Evolutionary conservation across 73 alveolate species (phyloP).

Genomic region (Breviolum minutum): DNA sequence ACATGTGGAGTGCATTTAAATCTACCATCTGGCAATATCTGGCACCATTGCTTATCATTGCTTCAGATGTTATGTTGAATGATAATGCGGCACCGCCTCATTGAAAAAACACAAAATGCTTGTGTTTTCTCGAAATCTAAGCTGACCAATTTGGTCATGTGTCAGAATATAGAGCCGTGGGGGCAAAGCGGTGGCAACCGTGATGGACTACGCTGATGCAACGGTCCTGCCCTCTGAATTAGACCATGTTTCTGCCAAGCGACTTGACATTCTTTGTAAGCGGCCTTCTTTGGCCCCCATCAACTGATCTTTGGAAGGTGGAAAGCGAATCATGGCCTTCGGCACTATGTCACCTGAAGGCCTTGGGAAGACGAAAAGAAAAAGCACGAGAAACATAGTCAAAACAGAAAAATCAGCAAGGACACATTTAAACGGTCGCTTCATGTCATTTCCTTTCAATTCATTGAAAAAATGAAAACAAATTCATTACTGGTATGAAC

Average conservation of each 20-base stretch:
- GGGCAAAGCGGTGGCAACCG: too few species aligned
- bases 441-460: not conserved
- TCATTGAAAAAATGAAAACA: not conserved
- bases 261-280: constrained; percentile 27
- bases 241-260: not conserved
- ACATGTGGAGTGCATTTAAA: too few species aligned
- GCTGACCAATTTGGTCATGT: too few species aligned
- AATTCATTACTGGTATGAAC: not conserved
- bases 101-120: too few species aligned
- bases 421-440: not conserved
- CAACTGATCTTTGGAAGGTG: constrained; percentile 69
- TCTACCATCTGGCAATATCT: too few species aligned
- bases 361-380: not conserved
- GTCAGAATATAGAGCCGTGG: too few species aligned
- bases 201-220: too few species aligned
- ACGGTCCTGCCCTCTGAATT: too few species aligned
- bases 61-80: too few species aligned
- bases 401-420: not conserved
- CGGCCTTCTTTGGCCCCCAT: constrained; percentile 47
- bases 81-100: too few species aligned
- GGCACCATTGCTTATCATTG: too few species aligned
- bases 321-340: constrained; percentile 48
- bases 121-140: too few species aligned
- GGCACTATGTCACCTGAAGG: constrained; percentile 50
- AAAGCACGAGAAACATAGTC: not conserved